These are phyloP conservation scores for Podospora australis DNA, from an alignment of 495 filamentous ascomycete species.

Conservation along the genomic window DNA sequence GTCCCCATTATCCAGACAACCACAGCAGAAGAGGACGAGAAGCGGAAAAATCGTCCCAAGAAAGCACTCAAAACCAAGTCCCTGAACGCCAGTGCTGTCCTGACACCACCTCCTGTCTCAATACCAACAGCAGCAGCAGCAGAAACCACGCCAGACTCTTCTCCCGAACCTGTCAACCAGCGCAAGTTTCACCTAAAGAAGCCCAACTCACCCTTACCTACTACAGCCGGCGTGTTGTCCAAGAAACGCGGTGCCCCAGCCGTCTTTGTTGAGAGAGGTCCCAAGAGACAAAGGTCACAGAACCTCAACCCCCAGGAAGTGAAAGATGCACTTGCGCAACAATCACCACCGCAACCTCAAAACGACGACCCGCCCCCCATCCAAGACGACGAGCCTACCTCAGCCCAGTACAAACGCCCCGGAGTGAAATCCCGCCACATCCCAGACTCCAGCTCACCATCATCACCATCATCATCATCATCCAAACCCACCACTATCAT, in stretches of 20 bases:
- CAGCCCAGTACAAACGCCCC: constrained; percentile 18
- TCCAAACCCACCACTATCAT: neutral
- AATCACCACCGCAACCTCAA: neutral
- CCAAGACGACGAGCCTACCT: neutral
- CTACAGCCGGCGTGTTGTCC: constrained; percentile 19
- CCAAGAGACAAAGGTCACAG: constrained; percentile 23
- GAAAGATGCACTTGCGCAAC: neutral
- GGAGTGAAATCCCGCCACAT: constrained; percentile 10
- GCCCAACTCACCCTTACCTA: constrained; percentile 18
- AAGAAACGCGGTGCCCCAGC: constrained; percentile 35
- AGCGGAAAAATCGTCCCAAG: constrained; percentile 11
- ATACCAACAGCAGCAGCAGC: neutral
- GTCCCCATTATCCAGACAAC: constrained; percentile 22
- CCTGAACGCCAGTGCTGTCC: constrained; percentile 1
- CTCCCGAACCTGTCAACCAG: constrained; percentile 7
- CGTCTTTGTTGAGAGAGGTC: constrained; percentile 43
- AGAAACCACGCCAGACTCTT: neutral
- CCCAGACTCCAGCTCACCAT: too few relatives aligned
- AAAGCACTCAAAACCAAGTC: constrained; percentile 1
- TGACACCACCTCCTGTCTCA: neutral
- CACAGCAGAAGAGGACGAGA: constrained; percentile 22
- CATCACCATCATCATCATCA: too few relatives aligned
- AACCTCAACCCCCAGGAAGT: neutral
- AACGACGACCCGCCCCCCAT: neutral
- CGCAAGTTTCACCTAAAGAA: constrained; percentile 45